These are phyloP conservation scores for Hypericum perforatum DNA, from an alignment of 345 rosid genomes.

Conservation along the genomic window DNA sequence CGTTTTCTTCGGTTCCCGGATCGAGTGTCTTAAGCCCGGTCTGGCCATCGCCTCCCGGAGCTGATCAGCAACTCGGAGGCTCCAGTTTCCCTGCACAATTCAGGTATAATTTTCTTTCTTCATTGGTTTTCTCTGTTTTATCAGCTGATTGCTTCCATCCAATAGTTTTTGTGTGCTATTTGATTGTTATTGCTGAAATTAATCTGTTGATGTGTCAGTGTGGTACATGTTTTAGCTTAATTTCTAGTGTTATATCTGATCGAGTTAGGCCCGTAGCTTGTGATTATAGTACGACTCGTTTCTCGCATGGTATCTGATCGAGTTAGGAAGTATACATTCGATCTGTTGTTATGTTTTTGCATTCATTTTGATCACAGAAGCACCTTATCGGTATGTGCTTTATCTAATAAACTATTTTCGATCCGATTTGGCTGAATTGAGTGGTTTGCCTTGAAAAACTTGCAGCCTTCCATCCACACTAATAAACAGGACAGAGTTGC, in stretches of 20 bases:
- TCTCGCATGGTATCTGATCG: no score
- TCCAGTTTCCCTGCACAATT: conserved; percentile 42
- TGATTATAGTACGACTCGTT: no score
- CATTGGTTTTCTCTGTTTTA: no score
- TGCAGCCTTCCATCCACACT: conserved; percentile 56
- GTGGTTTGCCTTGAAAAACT: neutral
- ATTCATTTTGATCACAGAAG: no score
- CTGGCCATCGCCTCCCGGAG: conserved; percentile 35
- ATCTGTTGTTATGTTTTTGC: neutral
- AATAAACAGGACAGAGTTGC: conserved; percentile 39
- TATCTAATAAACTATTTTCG: no score
- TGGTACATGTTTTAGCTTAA: no score
- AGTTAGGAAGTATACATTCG: no score
- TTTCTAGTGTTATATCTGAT: no score
- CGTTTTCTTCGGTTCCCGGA: conserved; percentile 38
- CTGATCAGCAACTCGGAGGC: conserved; percentile 31
- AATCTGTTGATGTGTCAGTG: neutral
- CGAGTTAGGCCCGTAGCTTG: no score
- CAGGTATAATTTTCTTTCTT: no score
- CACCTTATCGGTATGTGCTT: no score
- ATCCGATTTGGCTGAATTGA: neutral
- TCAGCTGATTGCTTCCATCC: neutral
- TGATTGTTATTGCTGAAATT: neutral
- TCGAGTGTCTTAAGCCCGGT: conserved; percentile 55
- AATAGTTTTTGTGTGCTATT: neutral